phyloP scores from a whole-genome alignment of 2,329 filamentous ascomycete species.

The Dothistroma pini region DNA sequence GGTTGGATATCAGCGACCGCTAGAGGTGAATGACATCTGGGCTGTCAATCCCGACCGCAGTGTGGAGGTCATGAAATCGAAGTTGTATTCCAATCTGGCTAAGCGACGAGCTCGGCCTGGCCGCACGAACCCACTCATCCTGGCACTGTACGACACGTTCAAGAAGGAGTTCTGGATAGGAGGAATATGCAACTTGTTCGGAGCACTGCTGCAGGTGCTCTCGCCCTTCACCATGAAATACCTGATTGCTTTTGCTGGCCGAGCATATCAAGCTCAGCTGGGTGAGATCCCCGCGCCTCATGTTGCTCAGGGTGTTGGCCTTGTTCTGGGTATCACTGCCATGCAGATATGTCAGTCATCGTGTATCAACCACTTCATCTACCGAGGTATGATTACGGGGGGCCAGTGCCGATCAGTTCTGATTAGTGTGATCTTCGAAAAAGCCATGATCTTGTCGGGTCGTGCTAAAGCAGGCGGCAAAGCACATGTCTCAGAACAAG shows the following conservation, averaged over 20 bases:
- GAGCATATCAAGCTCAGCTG: slow-evolving; percentile 62
- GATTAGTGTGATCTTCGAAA: slow-evolving; percentile 86
- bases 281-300: slow-evolving; percentile 56
- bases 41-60: slow-evolving; percentile 76
- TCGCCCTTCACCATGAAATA: slow-evolving; percentile 82
- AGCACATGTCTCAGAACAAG: slow-evolving; percentile 32
- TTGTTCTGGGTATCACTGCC: slow-evolving; percentile 76
- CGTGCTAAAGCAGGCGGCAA: slow-evolving; percentile 80
- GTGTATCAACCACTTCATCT: slow-evolving; percentile 86
- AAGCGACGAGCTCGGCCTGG: slow-evolving; percentile 65
- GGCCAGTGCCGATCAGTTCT: slow-evolving; percentile 77
- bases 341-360: slow-evolving; percentile 85
- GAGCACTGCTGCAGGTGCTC: slow-evolving; percentile 71
- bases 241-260: slow-evolving; percentile 77
- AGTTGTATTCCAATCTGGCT: slow-evolving; percentile 65
- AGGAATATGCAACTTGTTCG: slow-evolving; percentile 68
- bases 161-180: slow-evolving; percentile 80
- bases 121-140: slow-evolving; percentile 57
- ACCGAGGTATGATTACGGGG: slow-evolving; percentile 85
- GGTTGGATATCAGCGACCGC: slow-evolving; percentile 76
- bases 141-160: slow-evolving; percentile 83
- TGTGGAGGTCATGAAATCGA: slow-evolving; percentile 65
- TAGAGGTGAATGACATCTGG: slow-evolving; percentile 86
- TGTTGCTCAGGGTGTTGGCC: slow-evolving; percentile 72
- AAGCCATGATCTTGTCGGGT: slow-evolving; percentile 83